A percentile compares a stretch with the other conserved stretches of the same genome.
These are phyloP conservation scores for Tieghemiomyces parasiticus DNA, from an alignment of 192 early-diverging fungal species.

Conservation along the genomic window DNA sequence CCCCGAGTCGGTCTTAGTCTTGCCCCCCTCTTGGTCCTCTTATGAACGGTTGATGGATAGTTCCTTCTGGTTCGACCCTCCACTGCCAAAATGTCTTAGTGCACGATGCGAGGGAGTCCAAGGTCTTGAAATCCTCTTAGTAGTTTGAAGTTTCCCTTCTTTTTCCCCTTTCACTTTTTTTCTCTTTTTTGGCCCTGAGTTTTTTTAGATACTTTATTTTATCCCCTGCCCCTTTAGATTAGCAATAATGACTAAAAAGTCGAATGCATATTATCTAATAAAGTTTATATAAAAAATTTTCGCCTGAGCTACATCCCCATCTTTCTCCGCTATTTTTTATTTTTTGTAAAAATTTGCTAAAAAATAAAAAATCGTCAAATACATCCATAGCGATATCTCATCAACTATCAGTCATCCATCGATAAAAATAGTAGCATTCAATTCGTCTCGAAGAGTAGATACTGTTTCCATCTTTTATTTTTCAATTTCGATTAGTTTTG, in stretches of 20 bases:
- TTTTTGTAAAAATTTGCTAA: neutral
- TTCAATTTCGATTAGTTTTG: neutral
- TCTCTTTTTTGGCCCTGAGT: too few relatives aligned
- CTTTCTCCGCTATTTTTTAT: neutral
- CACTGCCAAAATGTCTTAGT: neutral
- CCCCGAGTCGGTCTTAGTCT: neutral
- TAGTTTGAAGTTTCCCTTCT: neutral
- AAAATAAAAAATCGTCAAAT: neutral
- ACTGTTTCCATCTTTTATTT: neutral
- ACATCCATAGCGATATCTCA: neutral
- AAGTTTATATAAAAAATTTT: constrained; percentile 1
- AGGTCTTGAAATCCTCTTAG: neutral
- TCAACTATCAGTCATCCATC: neutral
- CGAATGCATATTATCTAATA: constrained; percentile 1
- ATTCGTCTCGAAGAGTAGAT: neutral
- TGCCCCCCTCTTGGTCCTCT: neutral
- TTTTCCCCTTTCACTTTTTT: neutral
- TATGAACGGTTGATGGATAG: neutral
- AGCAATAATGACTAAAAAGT: neutral
- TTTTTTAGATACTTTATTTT: neutral
- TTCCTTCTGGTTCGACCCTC: neutral
- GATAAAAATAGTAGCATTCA: neutral
- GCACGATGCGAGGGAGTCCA: constrained; percentile 3
- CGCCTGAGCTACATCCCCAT: too few relatives aligned
- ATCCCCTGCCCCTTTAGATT: neutral